Conservation (phyloP, 371 early-diverging fungal genomes). For the Zopfochytrium polystomum region DNA sequence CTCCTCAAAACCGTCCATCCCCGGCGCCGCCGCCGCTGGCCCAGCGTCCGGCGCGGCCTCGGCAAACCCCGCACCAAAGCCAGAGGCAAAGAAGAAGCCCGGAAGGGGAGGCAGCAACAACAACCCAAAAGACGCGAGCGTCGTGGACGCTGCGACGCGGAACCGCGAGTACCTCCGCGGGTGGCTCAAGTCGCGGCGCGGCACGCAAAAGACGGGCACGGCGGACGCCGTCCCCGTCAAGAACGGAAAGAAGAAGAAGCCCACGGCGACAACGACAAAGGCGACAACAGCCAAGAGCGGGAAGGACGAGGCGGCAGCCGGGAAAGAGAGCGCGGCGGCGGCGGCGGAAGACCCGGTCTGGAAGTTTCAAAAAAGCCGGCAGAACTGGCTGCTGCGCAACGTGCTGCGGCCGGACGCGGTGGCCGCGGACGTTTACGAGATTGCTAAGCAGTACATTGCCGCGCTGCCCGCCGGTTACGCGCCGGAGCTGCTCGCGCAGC, state of each 20-base stretch:
- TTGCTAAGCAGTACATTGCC: slow-evolving; percentile 1
- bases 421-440: slow-evolving; percentile 1
- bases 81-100: no score
- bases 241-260: slow-evolving; percentile 7
- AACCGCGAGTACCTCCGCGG: no score
- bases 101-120: no score
- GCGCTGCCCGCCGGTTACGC: slow-evolving; percentile 8
- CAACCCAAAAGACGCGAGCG: no score
- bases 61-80: no score
- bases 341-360: slow-evolving; percentile 1
- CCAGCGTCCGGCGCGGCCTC: no score
- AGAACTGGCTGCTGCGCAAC: slow-evolving; percentile 14
- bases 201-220: slow-evolving; percentile 13
- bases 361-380: slow-evolving; percentile 19
- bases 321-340: slow-evolving; percentile 3
- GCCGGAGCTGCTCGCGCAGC: neutral
- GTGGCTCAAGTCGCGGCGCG: no score
- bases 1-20: no score
- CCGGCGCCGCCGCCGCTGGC: no score
- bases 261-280: no score
- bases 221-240: slow-evolving; percentile 5
- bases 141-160: no score
- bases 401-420: slow-evolving; percentile 3
- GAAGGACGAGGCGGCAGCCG: slow-evolving; percentile 2
- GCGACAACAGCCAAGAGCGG: no score